Evolutionary conservation across 31 red algal species (phyloP).

Genomic region (Porphyra umbilicalis): DNA sequence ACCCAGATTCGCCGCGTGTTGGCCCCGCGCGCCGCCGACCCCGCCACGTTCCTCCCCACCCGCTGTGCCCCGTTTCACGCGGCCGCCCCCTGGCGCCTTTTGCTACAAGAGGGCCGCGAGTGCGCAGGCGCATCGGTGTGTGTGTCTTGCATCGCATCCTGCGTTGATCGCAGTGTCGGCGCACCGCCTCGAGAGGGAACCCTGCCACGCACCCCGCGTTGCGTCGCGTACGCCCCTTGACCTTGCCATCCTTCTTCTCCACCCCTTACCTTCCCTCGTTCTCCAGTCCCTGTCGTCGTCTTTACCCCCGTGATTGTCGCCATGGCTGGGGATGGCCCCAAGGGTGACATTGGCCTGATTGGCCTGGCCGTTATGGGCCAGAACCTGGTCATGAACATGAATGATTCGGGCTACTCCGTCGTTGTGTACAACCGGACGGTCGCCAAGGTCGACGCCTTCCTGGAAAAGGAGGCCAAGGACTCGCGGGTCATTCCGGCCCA

Average conservation of each 20-base stretch:
- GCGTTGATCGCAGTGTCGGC: too few species aligned
- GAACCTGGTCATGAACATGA: constrained; percentile 90
- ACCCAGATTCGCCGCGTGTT: too few species aligned
- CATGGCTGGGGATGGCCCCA: constrained; percentile 12
- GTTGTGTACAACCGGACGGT: constrained; percentile 82
- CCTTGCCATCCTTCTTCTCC: background rate
- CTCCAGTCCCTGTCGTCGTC: background rate
- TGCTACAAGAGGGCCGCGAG: too few species aligned
- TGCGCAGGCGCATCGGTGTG: too few species aligned
- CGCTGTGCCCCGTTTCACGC: too few species aligned
- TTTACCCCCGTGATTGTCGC: background rate
- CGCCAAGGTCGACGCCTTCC: constrained; percentile 52
- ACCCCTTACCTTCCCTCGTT: background rate
- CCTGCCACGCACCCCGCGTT: too few species aligned
- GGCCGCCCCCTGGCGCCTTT: too few species aligned
- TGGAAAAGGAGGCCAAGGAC: constrained; percentile 35
- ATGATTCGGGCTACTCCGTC: constrained; percentile 64
- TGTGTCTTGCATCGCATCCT: too few species aligned
- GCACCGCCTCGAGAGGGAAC: too few species aligned
- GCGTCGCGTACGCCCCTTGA: too few species aligned
- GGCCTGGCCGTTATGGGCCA: constrained; percentile 93
- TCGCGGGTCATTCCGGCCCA: constrained; percentile 37
- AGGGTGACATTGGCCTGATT: constrained; percentile 70
- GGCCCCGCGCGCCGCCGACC: too few species aligned
- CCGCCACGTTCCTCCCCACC: too few species aligned